Conservation (phyloP, 208 protist genomes). For the Phytomonas francai region DNA sequence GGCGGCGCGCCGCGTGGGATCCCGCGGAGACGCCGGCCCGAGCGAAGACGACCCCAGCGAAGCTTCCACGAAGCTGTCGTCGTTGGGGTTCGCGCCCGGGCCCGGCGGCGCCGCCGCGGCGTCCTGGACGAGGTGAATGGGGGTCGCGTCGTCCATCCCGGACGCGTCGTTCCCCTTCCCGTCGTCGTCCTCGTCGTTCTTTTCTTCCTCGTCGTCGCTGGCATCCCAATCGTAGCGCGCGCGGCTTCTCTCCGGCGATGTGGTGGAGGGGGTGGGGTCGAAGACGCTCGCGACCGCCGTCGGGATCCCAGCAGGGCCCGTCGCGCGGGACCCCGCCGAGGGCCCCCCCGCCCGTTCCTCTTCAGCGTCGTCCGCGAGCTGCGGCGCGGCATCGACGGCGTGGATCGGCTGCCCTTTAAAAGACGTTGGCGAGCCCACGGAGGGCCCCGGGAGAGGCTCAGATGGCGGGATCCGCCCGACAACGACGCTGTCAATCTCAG, state of each 20-base stretch:
- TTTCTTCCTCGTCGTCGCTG: slow-evolving; percentile 18
- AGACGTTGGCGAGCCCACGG: too few relatives aligned
- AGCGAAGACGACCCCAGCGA: too few relatives aligned
- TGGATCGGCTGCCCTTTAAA: too few relatives aligned
- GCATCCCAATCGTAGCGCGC: slow-evolving; percentile 18
- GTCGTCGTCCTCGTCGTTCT: slow-evolving; percentile 13
- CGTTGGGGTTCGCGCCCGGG: slow-evolving; percentile 11
- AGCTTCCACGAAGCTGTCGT: slow-evolving; percentile 8
- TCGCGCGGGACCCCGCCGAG: neutral
- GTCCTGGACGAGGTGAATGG: neutral
- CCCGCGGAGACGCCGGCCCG: too few relatives aligned
- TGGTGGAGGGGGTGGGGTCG: neutral
- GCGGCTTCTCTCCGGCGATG: neutral
- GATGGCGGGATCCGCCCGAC: neutral
- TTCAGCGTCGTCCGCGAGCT: neutral
- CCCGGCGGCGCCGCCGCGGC: neutral
- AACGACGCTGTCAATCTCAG: neutral
- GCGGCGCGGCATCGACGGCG: too few relatives aligned
- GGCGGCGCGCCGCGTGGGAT: too few relatives aligned
- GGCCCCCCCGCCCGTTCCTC: neutral
- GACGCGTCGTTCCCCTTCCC: slow-evolving; percentile 8
- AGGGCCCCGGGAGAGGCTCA: too few relatives aligned
- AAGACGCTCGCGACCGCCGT: neutral
- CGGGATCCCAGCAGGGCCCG: neutral
- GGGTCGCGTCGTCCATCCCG: neutral